Base-by-base conservation (phyloP, 352 stramenopile species). In the Phytophthora vignae region DNA sequence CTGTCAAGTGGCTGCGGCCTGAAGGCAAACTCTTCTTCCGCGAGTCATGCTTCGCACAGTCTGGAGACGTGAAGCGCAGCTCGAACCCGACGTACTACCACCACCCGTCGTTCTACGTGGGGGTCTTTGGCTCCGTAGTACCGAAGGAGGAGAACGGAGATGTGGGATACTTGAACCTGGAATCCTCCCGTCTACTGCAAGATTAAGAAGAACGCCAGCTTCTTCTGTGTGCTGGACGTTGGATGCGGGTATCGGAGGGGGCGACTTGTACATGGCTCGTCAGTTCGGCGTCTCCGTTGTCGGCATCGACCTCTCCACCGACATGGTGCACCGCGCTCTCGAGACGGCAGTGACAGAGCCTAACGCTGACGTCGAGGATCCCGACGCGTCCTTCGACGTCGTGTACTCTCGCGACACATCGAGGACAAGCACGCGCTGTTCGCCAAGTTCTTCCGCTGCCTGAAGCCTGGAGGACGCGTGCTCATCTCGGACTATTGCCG, bases 221-320 rank as follows among this genome's bases (percentile, higher is more conserved):
- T n/a, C n/a, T n/a, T n/a, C n/a, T n/a, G n/a, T n/a, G 72, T 97
- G 19, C 71, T 98, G 12, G 92, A 98, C 64, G 92, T 98, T 8
- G 92, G 92, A 27, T 98, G 92, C 62, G n/a, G 92, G 92, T 21
- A 96, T 98, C 50, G 92, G 92, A 17, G 92, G 92, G 17, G 95
- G 92, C 2, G 87, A 91, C 33, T 90, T 96, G 58, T 98, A 97
- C 74, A 91, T 98, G 71, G 92, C 92, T 12, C 96, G 96, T 49
- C 87, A 96, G 60, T 92, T 98, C 29, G 90, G 87, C 22, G 82
- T 91, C 31, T 87, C 91, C 1, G 85, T 92, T 6, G 78, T 92
- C 11, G 85, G 83, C 19, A 92, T 92, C 59, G 85, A 92, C 66
- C 70, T 92, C 14, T 92, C 85, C 19, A 91, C 83, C 14, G 91